These are phyloP conservation scores for Tothia fuscella DNA, from an alignment of 2,329 filamentous ascomycete genomes.

Conservation along the genomic window DNA sequence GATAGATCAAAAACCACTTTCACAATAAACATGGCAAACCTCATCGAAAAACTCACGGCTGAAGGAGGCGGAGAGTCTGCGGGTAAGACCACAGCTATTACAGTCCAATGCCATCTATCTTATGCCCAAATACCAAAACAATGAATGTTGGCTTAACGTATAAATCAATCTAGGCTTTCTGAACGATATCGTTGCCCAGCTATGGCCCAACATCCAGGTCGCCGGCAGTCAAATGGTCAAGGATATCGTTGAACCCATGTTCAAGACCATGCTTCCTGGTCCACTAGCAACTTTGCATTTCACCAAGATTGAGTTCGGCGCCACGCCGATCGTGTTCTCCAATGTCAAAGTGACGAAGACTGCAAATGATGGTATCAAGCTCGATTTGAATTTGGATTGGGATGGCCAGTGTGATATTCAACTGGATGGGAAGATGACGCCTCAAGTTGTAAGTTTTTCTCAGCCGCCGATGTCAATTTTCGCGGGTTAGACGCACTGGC, in stretches of 20 bases:
- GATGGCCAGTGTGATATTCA: conserved; percentile 36
- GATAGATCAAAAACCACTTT: no score
- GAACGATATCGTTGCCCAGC: conserved; percentile 35
- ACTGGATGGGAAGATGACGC: conserved; percentile 32
- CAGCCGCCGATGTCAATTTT: background rate
- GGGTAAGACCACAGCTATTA: conserved; percentile 17
- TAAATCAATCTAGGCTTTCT: conserved; percentile 27
- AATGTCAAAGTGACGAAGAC: conserved; percentile 36
- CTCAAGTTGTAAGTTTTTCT: conserved; percentile 28
- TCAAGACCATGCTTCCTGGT: conserved; percentile 34
- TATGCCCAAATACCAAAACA: background rate
- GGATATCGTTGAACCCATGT: conserved; percentile 37
- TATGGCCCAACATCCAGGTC: conserved; percentile 39
- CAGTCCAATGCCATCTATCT: background rate
- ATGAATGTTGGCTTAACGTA: background rate
- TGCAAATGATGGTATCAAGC: conserved; percentile 33
- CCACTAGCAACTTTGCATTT: conserved; percentile 33
- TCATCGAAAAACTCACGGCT: conserved; percentile 29
- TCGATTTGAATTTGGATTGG: conserved; percentile 38
- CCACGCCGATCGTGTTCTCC: conserved; percentile 29
- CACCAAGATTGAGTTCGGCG: conserved; percentile 34
- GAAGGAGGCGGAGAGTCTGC: conserved; percentile 31
- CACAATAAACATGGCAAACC: conserved; percentile 23
- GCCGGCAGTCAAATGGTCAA: conserved; percentile 34
- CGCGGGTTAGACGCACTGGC: background rate